These are phyloP conservation scores for Fusarium euwallaceae DNA, from an alignment of 2,329 filamentous ascomycete species.

Conservation along the genomic window DNA sequence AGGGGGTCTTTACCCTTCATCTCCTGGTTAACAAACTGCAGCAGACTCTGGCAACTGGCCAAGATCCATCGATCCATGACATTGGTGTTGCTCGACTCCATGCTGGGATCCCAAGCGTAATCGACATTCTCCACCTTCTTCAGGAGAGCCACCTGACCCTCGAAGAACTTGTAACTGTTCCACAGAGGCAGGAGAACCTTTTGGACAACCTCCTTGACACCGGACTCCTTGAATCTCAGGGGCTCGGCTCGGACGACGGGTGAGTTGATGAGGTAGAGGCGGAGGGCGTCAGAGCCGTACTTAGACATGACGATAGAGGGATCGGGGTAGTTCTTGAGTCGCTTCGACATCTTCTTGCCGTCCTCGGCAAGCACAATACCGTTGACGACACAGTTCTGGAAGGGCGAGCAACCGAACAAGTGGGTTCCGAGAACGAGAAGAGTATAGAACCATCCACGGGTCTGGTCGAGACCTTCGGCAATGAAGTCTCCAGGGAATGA, in stretches of 20 bases:
- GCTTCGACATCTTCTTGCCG: slow-evolving; percentile 99
- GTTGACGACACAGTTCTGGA: slow-evolving; percentile 97
- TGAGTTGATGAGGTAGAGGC: slow-evolving; percentile 97
- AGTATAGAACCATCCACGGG: slow-evolving; percentile 97
- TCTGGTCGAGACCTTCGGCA: slow-evolving; percentile 93
- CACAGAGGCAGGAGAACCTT: slow-evolving; percentile 92
- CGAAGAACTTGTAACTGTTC: slow-evolving; percentile 98
- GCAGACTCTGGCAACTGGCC: slow-evolving; percentile 89
- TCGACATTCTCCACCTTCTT: slow-evolving; percentile 87
- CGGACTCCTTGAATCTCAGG: slow-evolving; percentile 88
- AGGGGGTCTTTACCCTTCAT: slow-evolving; percentile 75
- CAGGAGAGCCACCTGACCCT: slow-evolving; percentile 84
- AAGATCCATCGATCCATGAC: slow-evolving; percentile 98
- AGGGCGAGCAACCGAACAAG: slow-evolving; percentile 86
- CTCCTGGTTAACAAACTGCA: slow-evolving; percentile 92
- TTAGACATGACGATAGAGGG: slow-evolving; percentile 85
- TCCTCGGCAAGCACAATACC: slow-evolving; percentile 94
- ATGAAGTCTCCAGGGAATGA: slow-evolving; percentile 95
- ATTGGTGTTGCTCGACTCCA: slow-evolving; percentile 83
- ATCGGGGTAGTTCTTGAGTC: slow-evolving; percentile 95
- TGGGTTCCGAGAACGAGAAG: slow-evolving; percentile 89
- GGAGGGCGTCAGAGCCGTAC: slow-evolving; percentile 92
- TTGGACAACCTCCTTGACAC: slow-evolving; percentile 94
- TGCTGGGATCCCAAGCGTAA: slow-evolving; percentile 82
- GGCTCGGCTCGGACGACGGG: slow-evolving; percentile 94